These are phyloP conservation scores for Zygoascus meyerae DNA, from an alignment of 1,139 yeast genomes.

Conservation along the genomic window DNA sequence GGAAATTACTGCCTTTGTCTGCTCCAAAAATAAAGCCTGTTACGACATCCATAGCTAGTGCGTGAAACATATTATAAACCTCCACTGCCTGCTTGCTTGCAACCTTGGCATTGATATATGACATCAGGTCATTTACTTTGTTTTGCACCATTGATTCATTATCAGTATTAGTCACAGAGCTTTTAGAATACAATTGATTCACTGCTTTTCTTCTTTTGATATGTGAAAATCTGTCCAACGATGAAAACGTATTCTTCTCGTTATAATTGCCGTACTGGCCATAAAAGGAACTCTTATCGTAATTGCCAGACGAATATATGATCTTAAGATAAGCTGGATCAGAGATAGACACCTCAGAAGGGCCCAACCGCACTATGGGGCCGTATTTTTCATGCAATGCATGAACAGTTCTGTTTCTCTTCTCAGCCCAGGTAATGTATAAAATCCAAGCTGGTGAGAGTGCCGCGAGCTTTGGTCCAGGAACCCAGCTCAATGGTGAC, in stretches of 20 bases:
- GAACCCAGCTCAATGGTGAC: slow-evolving; percentile 40
- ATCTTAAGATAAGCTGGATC: slow-evolving; percentile 50
- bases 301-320: slow-evolving; percentile 48
- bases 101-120: slow-evolving; percentile 20
- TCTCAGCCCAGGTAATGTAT: slow-evolving; percentile 48
- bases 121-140: slow-evolving; percentile 28
- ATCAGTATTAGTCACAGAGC: slow-evolving; percentile 27
- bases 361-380: slow-evolving; percentile 54
- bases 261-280: slow-evolving; percentile 59
- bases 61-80: slow-evolving; percentile 55
- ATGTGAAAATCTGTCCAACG: slow-evolving; percentile 47
- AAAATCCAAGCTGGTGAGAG: slow-evolving; percentile 44
- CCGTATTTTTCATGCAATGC: slow-evolving; percentile 53
- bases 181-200: slow-evolving; percentile 27
- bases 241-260: slow-evolving; percentile 53
- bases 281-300: slow-evolving; percentile 57
- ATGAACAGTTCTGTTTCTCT: slow-evolving; percentile 49
- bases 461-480: slow-evolving; percentile 57
- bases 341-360: slow-evolving; percentile 55
- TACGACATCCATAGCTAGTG: slow-evolving; percentile 70
- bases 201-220: slow-evolving; percentile 34
- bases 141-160: slow-evolving; percentile 32
- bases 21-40: slow-evolving; percentile 57
- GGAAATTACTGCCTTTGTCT: slow-evolving; percentile 33
- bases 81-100: slow-evolving; percentile 36